Percentiles rank a stretch among this genome's conserved stretches.
phyloP scores from a whole-genome alignment of 2,329 filamentous ascomycete genomes.

The Fusarium drepaniforme region DNA sequence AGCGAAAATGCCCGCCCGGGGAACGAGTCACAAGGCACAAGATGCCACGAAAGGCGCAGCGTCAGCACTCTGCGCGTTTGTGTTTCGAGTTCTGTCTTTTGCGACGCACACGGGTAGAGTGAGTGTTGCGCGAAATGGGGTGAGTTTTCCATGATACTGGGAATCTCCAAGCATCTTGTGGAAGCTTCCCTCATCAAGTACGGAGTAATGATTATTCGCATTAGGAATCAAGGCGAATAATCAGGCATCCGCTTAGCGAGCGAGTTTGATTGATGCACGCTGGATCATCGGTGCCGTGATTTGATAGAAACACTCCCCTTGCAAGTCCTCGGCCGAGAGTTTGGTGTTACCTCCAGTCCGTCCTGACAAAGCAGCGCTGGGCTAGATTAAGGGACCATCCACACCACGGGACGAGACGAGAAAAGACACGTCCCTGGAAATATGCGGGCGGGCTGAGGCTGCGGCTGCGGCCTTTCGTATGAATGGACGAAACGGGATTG shows the following conservation, averaged over 20 bases:
- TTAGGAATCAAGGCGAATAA: constrained; percentile 35
- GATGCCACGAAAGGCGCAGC: neutral
- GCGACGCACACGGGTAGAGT: neutral
- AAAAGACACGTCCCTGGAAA: constrained; percentile 14
- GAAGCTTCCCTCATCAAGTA: constrained; percentile 22
- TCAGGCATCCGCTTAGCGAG: constrained; percentile 14
- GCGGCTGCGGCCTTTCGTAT: constrained; percentile 14
- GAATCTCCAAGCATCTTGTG: constrained; percentile 9
- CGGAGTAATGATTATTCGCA: constrained; percentile 21
- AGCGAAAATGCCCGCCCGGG: constrained; percentile 34
- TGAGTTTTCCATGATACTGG: constrained; percentile 3
- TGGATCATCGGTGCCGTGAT: constrained; percentile 9
- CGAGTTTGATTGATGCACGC: constrained; percentile 1
- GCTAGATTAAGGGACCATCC: constrained; percentile 32
- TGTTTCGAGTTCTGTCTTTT: neutral
- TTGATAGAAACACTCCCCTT: constrained; percentile 22
- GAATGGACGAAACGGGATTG: neutral
- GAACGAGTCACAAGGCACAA: constrained; percentile 20
- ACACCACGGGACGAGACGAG: constrained; percentile 15
- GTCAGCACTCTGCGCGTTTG: neutral
- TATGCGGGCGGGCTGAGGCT: constrained; percentile 8
- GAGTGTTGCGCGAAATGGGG: neutral
- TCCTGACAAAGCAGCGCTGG: constrained; percentile 33
- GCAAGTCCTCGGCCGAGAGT: constrained; percentile 27
- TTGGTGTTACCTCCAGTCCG: neutral